Percentiles rank a stretch among this genome's conserved stretches.
These are phyloP conservation scores for Symbiotaphrina buchneri DNA, from an alignment of 495 filamentous ascomycete species.

Conservation along the genomic window DNA sequence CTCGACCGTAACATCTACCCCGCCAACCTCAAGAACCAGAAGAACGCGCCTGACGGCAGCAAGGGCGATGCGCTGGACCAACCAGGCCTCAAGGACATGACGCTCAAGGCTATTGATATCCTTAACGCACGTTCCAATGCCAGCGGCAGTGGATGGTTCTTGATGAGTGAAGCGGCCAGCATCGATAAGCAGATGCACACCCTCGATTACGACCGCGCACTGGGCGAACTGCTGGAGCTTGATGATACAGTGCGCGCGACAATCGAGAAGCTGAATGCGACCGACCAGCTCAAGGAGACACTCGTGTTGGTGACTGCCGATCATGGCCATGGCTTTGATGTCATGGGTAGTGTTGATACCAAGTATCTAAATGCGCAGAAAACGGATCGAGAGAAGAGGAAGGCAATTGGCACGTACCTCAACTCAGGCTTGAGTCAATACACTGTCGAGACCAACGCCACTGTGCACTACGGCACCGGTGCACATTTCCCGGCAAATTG, in stretches of 20 bases:
- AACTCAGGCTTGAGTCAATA: slow-evolving; percentile 50
- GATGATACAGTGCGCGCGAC: slow-evolving; percentile 52
- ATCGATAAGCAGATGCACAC: slow-evolving; percentile 67
- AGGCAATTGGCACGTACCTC: slow-evolving; percentile 42
- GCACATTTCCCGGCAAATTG: slow-evolving; percentile 50
- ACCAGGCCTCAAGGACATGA: slow-evolving; percentile 63
- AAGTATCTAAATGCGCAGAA: slow-evolving; percentile 34
- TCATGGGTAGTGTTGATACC: slow-evolving; percentile 24
- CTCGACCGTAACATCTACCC: slow-evolving; percentile 50
- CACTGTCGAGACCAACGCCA: slow-evolving; percentile 15
- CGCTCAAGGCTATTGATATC: slow-evolving; percentile 52
- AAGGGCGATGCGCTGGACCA: slow-evolving; percentile 34
- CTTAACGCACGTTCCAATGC: slow-evolving; percentile 34
- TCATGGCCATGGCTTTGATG: slow-evolving; percentile 41
- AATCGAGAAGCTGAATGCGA: slow-evolving; percentile 30
- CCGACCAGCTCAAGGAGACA: slow-evolving; percentile 37
- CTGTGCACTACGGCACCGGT: slow-evolving; percentile 31
- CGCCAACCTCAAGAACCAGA: slow-evolving; percentile 30
- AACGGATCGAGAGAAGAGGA: slow-evolving; percentile 38
- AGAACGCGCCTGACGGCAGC: slow-evolving; percentile 37
- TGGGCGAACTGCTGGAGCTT: slow-evolving; percentile 54
- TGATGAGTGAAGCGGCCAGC: slow-evolving; percentile 55
- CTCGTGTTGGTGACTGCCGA: slow-evolving; percentile 51
- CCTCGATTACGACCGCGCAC: slow-evolving; percentile 52
- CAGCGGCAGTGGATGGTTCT: slow-evolving; percentile 50